phyloP scores from a whole-genome alignment of 2,329 filamentous ascomycete species.

The Calonectria naviculata region DNA sequence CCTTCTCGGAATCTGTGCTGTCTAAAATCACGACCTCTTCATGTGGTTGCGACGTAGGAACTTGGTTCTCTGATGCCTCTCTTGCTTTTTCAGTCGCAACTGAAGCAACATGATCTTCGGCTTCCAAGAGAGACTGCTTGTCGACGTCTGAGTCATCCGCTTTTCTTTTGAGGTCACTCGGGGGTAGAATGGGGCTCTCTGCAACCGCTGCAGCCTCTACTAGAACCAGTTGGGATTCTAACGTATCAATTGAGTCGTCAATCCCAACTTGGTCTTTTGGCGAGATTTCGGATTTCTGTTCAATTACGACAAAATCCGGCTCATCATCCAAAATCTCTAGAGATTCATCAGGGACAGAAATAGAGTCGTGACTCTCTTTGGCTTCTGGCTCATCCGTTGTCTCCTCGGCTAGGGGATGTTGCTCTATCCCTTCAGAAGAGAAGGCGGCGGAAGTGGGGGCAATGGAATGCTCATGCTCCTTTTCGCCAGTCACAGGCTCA shows the following conservation, averaged over 20 bases:
- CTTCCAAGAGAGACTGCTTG: background rate
- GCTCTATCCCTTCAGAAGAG: background rate
- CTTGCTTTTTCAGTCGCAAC: background rate
- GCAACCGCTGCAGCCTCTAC: background rate
- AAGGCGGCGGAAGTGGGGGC: background rate
- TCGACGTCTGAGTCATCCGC: constrained; percentile 3
- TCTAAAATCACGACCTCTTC: background rate
- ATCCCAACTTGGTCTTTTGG: background rate
- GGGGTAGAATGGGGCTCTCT: constrained; percentile 13
- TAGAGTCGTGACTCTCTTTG: background rate
- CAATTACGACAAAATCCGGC: background rate
- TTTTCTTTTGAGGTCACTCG: background rate
- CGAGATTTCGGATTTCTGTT: background rate
- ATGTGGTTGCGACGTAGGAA: background rate
- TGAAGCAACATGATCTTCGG: background rate
- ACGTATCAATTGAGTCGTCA: background rate
- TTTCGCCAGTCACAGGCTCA: background rate
- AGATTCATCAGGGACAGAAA: background rate
- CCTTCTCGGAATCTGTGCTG: background rate
- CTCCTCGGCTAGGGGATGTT: background rate
- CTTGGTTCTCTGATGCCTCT: background rate
- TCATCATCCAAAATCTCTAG: background rate
- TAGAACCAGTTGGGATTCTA: background rate
- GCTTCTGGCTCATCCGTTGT: background rate
- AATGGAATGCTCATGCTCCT: background rate